Evolutionary conservation across 1,284 basidiomycete genomes (phyloP).

Genomic region (Puccinia novopanici): DNA sequence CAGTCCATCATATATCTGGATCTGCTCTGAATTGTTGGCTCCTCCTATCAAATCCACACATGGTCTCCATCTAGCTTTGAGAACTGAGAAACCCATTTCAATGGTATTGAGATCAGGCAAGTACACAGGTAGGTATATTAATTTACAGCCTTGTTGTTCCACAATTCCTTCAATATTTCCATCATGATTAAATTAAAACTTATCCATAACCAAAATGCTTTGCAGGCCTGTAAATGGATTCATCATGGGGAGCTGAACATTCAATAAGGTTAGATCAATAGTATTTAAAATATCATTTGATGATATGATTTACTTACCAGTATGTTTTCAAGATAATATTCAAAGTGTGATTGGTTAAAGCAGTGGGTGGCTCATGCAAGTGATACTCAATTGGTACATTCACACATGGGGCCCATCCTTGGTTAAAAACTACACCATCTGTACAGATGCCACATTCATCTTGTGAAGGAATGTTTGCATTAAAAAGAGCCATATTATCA

Average conservation of each 20-base stretch:
- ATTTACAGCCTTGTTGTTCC: not conserved
- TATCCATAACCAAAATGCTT: constrained; percentile 10
- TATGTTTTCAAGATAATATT: constrained; percentile 6
- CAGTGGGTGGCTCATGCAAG: not conserved
- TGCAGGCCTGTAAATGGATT: not conserved
- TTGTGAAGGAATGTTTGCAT: not conserved
- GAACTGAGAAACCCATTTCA: not conserved
- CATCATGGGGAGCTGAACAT: not conserved
- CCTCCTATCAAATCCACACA: not conserved
- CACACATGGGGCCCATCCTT: constrained; percentile 5
- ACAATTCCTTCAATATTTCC: not conserved
- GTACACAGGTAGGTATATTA: not conserved
- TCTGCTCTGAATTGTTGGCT: not conserved
- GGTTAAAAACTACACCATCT: not conserved
- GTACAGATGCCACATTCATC: constrained; percentile 13
- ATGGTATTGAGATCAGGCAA: constrained; percentile 21
- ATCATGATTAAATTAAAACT: not conserved
- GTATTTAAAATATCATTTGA: too few species aligned
- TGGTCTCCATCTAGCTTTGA: not conserved
- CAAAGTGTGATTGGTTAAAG: constrained; percentile 14
- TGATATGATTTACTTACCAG: not conserved
- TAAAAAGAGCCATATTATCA: too few species aligned
- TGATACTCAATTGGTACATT: not conserved
- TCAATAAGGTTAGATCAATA: too few species aligned
- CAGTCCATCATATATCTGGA: not conserved